Conservation (phyloP, 345 rosid species). For the Salix caprea region DNA sequence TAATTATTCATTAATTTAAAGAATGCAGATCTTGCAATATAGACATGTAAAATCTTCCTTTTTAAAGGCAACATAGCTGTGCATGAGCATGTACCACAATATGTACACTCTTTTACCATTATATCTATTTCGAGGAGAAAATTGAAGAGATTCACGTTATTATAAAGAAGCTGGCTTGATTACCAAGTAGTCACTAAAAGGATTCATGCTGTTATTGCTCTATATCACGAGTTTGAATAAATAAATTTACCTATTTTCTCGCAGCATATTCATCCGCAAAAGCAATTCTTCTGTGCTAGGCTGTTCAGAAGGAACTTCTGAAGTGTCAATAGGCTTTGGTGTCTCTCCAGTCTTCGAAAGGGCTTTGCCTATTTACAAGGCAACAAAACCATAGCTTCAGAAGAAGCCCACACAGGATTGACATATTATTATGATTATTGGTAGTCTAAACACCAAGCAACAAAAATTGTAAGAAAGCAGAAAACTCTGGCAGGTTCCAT, state of each 20-base stretch:
- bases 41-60: not conserved
- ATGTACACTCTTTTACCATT: not conserved
- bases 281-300: conserved; percentile 63
- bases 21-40: not conserved
- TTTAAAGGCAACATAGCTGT: not conserved
- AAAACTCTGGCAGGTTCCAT: not conserved
- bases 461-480: not conserved
- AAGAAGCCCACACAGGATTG: not conserved
- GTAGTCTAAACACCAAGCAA: not conserved
- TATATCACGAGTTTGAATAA: not conserved
- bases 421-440: not conserved
- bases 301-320: conserved; percentile 56
- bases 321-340: conserved; percentile 28
- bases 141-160: not conserved
- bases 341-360: conserved; percentile 57
- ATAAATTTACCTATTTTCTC: conserved; percentile 54
- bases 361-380: conserved; percentile 53
- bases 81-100: not conserved
- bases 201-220: not conserved
- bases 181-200: not conserved
- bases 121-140: not conserved
- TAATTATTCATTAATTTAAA: not conserved
- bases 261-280: conserved; percentile 66
- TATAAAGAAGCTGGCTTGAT: not conserved
- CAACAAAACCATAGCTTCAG: conserved; percentile 10